Conservation (phyloP, 2,329 filamentous ascomycete species). For the Cadophora luteo-olivacea region DNA sequence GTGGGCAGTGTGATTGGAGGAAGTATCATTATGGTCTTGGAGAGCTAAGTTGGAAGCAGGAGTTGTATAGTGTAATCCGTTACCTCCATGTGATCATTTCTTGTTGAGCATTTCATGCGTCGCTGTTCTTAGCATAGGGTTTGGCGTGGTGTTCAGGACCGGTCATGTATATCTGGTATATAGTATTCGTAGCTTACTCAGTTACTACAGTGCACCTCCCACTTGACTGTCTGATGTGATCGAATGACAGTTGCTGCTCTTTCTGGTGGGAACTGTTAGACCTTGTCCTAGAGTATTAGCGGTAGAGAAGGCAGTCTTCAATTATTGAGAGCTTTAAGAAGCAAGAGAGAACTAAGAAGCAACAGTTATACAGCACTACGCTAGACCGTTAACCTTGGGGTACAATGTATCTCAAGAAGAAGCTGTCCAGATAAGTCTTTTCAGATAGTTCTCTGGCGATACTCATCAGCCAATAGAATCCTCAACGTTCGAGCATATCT, state of each 20-base stretch:
- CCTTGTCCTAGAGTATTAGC: neutral
- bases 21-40: conserved; percentile 56
- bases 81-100: neutral
- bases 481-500: too few relatives aligned
- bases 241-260: too few relatives aligned
- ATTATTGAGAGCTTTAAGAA: neutral
- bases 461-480: too few relatives aligned
- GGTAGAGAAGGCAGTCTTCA: neutral
- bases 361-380: too few relatives aligned
- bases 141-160: conserved; percentile 7
- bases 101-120: conserved; percentile 1
- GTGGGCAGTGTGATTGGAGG: conserved; percentile 61
- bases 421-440: neutral
- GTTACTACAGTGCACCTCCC: too few relatives aligned
- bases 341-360: too few relatives aligned
- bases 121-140: conserved; percentile 15
- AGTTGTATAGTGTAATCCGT: neutral
- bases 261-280: too few relatives aligned
- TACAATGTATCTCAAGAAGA: too few relatives aligned
- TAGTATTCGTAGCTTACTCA: too few relatives aligned
- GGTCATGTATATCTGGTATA: neutral
- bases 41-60: conserved; percentile 40
- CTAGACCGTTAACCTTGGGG: too few relatives aligned
- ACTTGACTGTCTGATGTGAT: too few relatives aligned
- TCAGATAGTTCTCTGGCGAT: too few relatives aligned